Evolutionary conservation across 2,329 filamentous ascomycete genomes (phyloP).

Genomic region (Coniochaeta sp.): DNA sequence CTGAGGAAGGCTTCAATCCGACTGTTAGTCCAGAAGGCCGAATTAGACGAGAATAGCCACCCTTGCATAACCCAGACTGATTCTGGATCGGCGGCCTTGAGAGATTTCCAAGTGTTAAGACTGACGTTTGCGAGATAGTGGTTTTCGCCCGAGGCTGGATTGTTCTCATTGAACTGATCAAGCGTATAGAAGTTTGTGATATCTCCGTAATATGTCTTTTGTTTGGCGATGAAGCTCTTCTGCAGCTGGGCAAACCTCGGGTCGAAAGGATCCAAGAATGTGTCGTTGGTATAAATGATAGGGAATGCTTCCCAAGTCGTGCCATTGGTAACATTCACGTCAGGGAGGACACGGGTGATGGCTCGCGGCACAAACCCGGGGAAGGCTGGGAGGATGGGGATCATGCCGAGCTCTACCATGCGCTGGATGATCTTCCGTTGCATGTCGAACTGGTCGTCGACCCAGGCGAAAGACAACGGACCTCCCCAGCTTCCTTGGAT

Average conservation of each 20-base stretch:
- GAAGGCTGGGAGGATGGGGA: slow-evolving; percentile 40
- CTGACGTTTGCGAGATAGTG: slow-evolving; percentile 33
- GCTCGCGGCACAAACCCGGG: slow-evolving; percentile 39
- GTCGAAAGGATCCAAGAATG: slow-evolving; percentile 39
- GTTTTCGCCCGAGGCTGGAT: slow-evolving; percentile 34
- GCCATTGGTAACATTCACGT: slow-evolving; percentile 33
- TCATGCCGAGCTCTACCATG: slow-evolving; percentile 46
- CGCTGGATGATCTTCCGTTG: slow-evolving; percentile 39
- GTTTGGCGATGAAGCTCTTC: slow-evolving; percentile 35
- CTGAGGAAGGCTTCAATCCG: slow-evolving; percentile 40
- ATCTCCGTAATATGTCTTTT: slow-evolving; percentile 36
- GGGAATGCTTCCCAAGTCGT: slow-evolving; percentile 35
- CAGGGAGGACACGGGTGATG: slow-evolving; percentile 30
- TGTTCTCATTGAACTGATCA: slow-evolving; percentile 46
- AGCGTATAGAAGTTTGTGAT: slow-evolving; percentile 40
- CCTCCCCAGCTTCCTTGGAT: slow-evolving; percentile 42
- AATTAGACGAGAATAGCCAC: slow-evolving; percentile 38
- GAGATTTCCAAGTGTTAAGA: slow-evolving; percentile 32
- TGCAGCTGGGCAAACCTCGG: slow-evolving; percentile 33
- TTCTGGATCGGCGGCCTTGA: slow-evolving; percentile 37
- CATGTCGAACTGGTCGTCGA: slow-evolving; percentile 36
- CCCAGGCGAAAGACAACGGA: slow-evolving; percentile 33
- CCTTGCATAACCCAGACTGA: slow-evolving; percentile 46
- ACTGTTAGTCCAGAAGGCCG: slow-evolving; percentile 33
- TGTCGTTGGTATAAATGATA: slow-evolving; percentile 32